phyloP scores from a whole-genome alignment of 2,329 filamentous ascomycete genomes.

The Thermoascus crustaceus region DNA sequence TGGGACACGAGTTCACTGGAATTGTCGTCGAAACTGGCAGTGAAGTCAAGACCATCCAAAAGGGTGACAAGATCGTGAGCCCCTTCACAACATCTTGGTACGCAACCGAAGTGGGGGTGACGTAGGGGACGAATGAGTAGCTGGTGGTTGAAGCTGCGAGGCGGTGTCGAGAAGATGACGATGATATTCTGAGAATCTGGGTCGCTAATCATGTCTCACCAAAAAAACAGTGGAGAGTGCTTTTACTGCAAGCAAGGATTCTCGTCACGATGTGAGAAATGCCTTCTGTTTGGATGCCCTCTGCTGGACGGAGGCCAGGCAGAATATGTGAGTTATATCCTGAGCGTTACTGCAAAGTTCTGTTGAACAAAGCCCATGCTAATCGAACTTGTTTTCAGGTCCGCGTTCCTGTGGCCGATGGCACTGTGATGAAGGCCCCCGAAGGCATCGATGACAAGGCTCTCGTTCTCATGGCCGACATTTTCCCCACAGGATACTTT shows the following conservation, averaged over 20 bases:
- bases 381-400: conserved; percentile 38
- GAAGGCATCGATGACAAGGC: conserved; percentile 62
- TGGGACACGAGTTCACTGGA: conserved; percentile 80
- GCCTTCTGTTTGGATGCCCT: conserved; percentile 60
- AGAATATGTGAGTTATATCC: conserved; percentile 51
- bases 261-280: conserved; percentile 68
- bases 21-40: conserved; percentile 60
- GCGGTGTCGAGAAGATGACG: background rate
- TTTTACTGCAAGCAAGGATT: conserved; percentile 76
- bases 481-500: conserved; percentile 79
- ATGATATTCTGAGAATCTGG: conserved; percentile 3
- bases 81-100: conserved; percentile 79
- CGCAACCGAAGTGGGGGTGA: conserved; percentile 15
- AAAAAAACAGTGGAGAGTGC: conserved; percentile 51
- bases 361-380: background rate
- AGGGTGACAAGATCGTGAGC: conserved; percentile 71
- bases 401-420: conserved; percentile 71
- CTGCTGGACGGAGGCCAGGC: conserved; percentile 71
- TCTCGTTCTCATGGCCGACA: conserved; percentile 83
- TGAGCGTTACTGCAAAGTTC: conserved; percentile 10
- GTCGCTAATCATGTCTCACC: conserved; percentile 6
- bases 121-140: background rate
- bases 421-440: conserved; percentile 68
- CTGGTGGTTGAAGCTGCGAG: background rate
- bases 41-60: conserved; percentile 58